Evolutionary conservation across 768 basidiomycete genomes (phyloP), one percentile per base, ranked within the genome.

Genomic region (Crucibulum laeve): DNA sequence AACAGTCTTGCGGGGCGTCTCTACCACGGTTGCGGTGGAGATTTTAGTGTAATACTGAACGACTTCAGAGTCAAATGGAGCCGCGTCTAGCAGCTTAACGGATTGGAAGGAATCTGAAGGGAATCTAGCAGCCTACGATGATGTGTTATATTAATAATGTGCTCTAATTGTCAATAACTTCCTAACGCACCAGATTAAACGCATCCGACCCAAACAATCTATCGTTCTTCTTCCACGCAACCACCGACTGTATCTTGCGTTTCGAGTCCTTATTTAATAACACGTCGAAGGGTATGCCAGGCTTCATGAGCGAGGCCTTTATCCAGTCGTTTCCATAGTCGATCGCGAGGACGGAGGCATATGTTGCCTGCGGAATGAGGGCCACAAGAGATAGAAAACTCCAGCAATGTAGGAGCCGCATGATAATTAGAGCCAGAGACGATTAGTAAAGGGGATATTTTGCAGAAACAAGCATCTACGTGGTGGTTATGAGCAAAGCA

Each of bases 251-350:
- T 23, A 96, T 91, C 68, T 98, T 98, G 46, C 96, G 75, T 69
- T 97, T 98, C 22, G 93, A 96, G 61, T 97, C 95, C 61, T 90
- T 90, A 70, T 97, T 96, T 44, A 98, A 72, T 21, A 99, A 74
- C 23, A 99, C 90, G 65, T 99, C 96, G 54, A 99, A 95, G 3
- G 95, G 93, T 24, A 89, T 67, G 35, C 91, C 93, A 1, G 93
- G 92, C 58, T 92, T 94, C 76, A 97, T 86, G 45, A 98, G 70
- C 3, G 93, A 94, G 22, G 92, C 90, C 65, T 97, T 99, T 58
- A 94, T 97, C 78, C 84, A 94, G 67, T 98, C 96, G 14, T 90
- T 80, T 59, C 96, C 96, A 78, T 96, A 97, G 80, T 99, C 96
- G 57, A 99, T 90, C 15, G 94, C 94, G 38, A 99, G 79, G 10